phyloP scores from a whole-genome alignment of 2,329 filamentous ascomycete genomes.

The Coniochaeta sp. region DNA sequence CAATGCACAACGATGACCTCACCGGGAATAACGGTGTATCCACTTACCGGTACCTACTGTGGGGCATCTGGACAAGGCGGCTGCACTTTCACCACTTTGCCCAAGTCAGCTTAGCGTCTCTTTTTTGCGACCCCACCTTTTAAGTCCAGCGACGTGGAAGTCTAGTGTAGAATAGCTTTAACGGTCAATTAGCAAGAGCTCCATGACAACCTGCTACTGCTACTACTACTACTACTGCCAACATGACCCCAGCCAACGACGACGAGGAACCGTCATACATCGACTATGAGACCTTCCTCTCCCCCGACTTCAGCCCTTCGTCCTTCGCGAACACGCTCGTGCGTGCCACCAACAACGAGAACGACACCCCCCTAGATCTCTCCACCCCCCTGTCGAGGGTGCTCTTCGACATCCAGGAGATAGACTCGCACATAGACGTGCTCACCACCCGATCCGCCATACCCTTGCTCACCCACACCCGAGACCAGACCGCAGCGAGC shows the following conservation, averaged over 20 bases:
- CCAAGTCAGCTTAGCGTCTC: no score
- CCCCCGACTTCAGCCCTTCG: conserved; percentile 71
- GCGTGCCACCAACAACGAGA: conserved; percentile 82
- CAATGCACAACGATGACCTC: no score
- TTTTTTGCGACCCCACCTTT: no score
- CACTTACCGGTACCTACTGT: neutral
- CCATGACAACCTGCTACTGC: no score
- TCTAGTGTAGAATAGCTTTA: neutral
- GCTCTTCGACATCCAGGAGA: conserved; percentile 92
- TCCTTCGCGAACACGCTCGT: conserved; percentile 85
- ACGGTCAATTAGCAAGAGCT: no score
- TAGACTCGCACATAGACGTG: conserved; percentile 90
- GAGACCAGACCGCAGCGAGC: conserved; percentile 65
- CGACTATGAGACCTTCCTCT: conserved; percentile 88
- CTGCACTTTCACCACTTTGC: neutral
- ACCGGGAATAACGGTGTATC: conserved; percentile 1
- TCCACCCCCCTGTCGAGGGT: conserved; percentile 89
- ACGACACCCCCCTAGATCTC: conserved; percentile 83
- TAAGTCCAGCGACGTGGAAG: neutral
- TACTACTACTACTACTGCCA: neutral
- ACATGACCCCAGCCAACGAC: conserved; percentile 13
- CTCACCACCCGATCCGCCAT: conserved; percentile 79
- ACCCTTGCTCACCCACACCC: conserved; percentile 72
- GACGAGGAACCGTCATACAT: conserved; percentile 74
- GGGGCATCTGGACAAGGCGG: neutral